Conservation (phyloP, 2,329 filamentous ascomycete species). For the Diplodia corticola region DNA sequence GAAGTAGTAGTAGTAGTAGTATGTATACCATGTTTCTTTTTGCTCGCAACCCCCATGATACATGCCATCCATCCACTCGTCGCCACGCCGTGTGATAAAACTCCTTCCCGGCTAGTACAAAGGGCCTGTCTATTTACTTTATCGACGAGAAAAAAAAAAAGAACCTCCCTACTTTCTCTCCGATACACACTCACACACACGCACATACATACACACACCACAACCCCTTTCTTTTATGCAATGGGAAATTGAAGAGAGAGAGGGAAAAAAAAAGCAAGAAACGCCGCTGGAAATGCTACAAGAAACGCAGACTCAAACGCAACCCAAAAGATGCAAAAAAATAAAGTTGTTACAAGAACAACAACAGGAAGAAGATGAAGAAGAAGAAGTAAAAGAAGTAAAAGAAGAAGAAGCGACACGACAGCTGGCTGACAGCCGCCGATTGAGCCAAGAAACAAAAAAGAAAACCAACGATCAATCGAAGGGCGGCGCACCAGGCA, state of each 20-base stretch:
- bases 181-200: not conserved
- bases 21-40: not conserved
- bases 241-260: not conserved
- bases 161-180: too few relatives aligned
- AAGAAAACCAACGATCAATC: not conserved
- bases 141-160: not conserved
- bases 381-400: too few relatives aligned
- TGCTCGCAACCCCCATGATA: not conserved
- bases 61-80: too few relatives aligned
- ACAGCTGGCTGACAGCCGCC: not conserved
- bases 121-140: not conserved
- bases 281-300: conserved; percentile 13
- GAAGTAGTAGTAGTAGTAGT: too few relatives aligned
- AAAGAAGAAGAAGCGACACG: not conserved
- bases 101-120: not conserved
- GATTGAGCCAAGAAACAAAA: too few relatives aligned
- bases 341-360: not conserved
- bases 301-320: not conserved
- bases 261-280: not conserved
- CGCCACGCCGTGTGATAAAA: not conserved
- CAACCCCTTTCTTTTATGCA: conserved; percentile 3
- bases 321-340: not conserved
- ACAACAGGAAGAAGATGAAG: too few relatives aligned
- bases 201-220: not conserved
- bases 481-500: not conserved